Base-by-base conservation (phyloP, 169 alveolate species). In the Pseudocohnilembus persalinus region DNA sequence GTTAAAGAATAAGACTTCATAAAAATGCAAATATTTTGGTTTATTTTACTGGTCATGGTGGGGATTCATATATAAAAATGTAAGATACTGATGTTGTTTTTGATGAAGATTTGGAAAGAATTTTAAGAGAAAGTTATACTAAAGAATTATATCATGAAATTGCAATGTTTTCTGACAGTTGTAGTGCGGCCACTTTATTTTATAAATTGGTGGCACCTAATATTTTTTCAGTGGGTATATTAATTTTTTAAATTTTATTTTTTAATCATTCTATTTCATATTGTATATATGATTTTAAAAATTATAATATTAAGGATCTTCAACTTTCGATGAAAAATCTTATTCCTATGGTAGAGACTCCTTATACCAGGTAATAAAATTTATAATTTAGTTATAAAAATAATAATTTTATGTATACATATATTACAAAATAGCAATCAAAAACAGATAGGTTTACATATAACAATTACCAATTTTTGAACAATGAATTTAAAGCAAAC, bases 1-100 rank as follows among this genome's bases (percentile, higher is more conserved):
- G 92, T 64, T 86, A 92, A 73, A 92, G 91, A 84, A 29, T 94
- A 32, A 81, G 82, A 1, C 35, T 94, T 20, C 83, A 91, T 73
- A 93, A 91, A 88, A 87, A 91, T 49, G 81, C 94, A 27, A 92
- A 88, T 77, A 81, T 94, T 1, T 74, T 92, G 20, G 85, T 92
- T 28, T 87, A 87, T 73, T 87, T 94, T 83, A 92, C 91, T 79
- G 95, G 96, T 20, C 97, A 94, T 82, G 94, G 96, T 15, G 97
- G 97, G 30, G 96, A 91, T 74, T 91, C 92, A 49, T 94, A 89
- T 78, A 91, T 93, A 4, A 94, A 94, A 88, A 89, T 94, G 75
- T 80, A 93, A 84, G 95, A 92, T 73, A 91, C 95, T 27, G 91
- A 90, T 31, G 95, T 92, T 25, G 83, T 94, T 11, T 88, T 92